Evolutionary conservation across 1,284 basidiomycete species (phyloP), one percentile per base, ranked within the genome.

Genomic region (Ustilago loliicola): DNA sequence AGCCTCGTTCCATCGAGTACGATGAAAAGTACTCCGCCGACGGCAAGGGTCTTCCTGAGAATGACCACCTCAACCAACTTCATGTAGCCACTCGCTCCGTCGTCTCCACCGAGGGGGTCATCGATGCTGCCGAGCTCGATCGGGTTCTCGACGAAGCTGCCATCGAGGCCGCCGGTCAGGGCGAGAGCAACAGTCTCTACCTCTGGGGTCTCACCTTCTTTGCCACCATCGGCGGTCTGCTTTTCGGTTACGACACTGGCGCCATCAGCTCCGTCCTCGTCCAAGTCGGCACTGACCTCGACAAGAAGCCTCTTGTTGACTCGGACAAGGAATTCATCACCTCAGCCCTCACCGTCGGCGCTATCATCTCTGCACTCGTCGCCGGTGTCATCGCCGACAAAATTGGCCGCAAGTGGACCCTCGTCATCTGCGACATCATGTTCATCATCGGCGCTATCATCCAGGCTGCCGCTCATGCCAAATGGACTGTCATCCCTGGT

Each of bases 321-420:
- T 76, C 76, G 40, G 48, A 80, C 53, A 80, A 80, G 60, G 79
- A 80, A 36, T 63, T 80, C 60, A 78, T 77, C 66, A 77, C 69
- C 51, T 72, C 76, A 11, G 72, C 76, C 2, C 76, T 80, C 52
- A 68, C 69, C 45, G 68, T 77, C 48, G 79, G 79, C 21, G 79
- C 75, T 51, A 80, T 80, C 72, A 75, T 83, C 19, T 77, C 76
- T 9, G 82, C 85, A 8, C 80, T 88, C 3, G 58, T 72, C n/a
- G 81, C 84, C 10, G 87, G 87, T 3, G 53, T 72, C 11, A 13
- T 79, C 3, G 79, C 82, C 1, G 87, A 88, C 78, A 82, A 79
- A 52, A 80, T 87, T 51, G 88, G 88, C 11, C 80, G 87, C 30
- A 88, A 87, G 65, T 85, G 85, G 74, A 76, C 79, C 32, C 71